A percentile compares a stretch with the other conserved stretches of the same genome.
phyloP scores from a whole-genome alignment of 805 yeast species.

The Metschnikowia sp. region DNA sequence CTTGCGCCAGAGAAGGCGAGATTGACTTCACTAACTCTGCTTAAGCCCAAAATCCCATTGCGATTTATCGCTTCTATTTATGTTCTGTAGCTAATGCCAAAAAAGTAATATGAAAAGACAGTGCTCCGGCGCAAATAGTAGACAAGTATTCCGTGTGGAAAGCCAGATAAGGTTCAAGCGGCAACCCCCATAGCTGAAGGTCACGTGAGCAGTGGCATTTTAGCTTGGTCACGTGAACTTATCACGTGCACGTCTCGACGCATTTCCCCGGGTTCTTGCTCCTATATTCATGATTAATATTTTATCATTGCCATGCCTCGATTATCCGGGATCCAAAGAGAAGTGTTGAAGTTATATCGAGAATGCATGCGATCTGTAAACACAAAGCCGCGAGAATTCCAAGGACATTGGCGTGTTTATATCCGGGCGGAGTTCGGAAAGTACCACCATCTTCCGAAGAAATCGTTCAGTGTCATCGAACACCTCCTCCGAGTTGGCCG shows the following conservation, averaged over 20 bases:
- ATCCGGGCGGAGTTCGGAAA: slow-evolving; percentile 62
- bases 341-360: slow-evolving; percentile 50
- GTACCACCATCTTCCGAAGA: slow-evolving; percentile 56
- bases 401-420: slow-evolving; percentile 40
- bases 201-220: no score
- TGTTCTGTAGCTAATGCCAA: no score
- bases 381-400: slow-evolving; percentile 48
- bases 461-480: slow-evolving; percentile 83
- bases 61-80: no score
- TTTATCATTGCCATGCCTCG: slow-evolving; percentile 27
- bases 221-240: background rate
- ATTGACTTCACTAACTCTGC: slow-evolving; percentile 45
- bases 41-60: background rate
- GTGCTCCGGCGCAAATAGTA: no score
- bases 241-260: background rate
- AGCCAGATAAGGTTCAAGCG: no score
- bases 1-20: slow-evolving; percentile 54
- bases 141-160: no score
- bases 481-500: slow-evolving; percentile 76
- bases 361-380: slow-evolving; percentile 43
- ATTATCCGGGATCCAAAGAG: slow-evolving; percentile 43
- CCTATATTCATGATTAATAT: slow-evolving; percentile 35
- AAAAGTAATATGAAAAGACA: no score
- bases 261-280: slow-evolving; percentile 5
- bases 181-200: no score